These are phyloP conservation scores for Persicaria tinctoria DNA, from an alignment of 148 eudicot species.

Conservation along the genomic window DNA sequence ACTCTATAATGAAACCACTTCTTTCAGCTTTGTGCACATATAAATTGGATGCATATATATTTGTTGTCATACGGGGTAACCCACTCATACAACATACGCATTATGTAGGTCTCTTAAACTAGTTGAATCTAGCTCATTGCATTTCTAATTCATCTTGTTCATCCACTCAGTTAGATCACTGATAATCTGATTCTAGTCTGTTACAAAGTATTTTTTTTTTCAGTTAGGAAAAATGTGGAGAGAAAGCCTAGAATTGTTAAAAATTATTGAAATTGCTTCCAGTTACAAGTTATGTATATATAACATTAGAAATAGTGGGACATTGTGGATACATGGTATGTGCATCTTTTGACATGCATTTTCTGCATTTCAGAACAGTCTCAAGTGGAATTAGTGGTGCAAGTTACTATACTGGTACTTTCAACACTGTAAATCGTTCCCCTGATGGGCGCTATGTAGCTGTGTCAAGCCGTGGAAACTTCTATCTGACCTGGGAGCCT, in stretches of 20 bases:
- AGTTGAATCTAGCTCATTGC: background rate
- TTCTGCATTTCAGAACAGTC: slow-evolving; percentile 79
- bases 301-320: background rate
- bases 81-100: background rate
- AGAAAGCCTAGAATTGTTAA: background rate
- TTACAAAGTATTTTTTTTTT: background rate
- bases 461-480: slow-evolving; percentile 99
- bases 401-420: slow-evolving; percentile 96
- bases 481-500: slow-evolving; percentile 96
- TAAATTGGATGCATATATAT: background rate
- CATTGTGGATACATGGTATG: background rate
- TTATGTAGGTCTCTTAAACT: background rate
- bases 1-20: background rate
- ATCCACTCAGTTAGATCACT: background rate
- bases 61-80: background rate
- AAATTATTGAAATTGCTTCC: background rate
- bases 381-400: slow-evolving; percentile 99
- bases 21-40: background rate
- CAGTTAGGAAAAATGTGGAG: background rate
- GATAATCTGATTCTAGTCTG: background rate
- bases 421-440: slow-evolving; percentile 93
- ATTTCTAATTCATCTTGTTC: background rate
- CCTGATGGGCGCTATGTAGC: slow-evolving; percentile 98
- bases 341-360: background rate
- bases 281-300: background rate